phyloP scores from a whole-genome alignment of 2,329 filamentous ascomycete species.

The Penicillium brevicompactum region DNA sequence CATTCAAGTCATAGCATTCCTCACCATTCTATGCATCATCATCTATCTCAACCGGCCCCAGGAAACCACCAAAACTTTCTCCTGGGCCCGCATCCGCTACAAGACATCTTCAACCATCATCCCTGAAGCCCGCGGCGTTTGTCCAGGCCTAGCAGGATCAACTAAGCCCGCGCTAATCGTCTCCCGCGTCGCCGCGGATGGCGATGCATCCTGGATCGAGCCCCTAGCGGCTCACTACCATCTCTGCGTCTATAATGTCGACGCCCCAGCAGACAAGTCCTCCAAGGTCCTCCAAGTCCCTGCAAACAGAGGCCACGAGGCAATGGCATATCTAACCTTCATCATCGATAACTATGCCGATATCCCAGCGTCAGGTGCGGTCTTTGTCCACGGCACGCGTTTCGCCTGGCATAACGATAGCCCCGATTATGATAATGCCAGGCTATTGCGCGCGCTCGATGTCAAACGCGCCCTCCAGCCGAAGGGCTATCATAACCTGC shows the following conservation, averaged over 20 bases:
- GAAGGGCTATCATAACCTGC: conserved; percentile 52
- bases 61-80: conserved; percentile 35
- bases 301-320: conserved; percentile 50
- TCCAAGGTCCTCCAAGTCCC: conserved; percentile 45
- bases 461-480: conserved; percentile 40
- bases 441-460: conserved; percentile 43
- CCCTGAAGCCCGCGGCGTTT: conserved; percentile 43
- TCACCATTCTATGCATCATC: conserved; percentile 36
- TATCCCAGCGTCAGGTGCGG: conserved; percentile 41
- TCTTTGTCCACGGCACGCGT: conserved; percentile 49
- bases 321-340: conserved; percentile 52
- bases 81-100: conserved; percentile 50
- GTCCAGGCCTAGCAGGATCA: conserved; percentile 42
- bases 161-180: conserved; percentile 51
- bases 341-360: conserved; percentile 50
- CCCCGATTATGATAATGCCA: conserved; percentile 49
- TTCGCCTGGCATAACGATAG: conserved; percentile 51
- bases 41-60: conserved; percentile 40
- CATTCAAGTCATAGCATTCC: conserved; percentile 40
- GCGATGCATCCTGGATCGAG: conserved; percentile 47
- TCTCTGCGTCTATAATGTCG: conserved; percentile 49
- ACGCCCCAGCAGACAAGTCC: conserved; percentile 30
- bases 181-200: conserved; percentile 45
- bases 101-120: conserved; percentile 37
- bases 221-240: conserved; percentile 44